Evolutionary conservation across 2,329 filamentous ascomycete genomes (phyloP), one percentile per base, ranked within the genome.

Genomic region (Paracamarosporium sp.): DNA sequence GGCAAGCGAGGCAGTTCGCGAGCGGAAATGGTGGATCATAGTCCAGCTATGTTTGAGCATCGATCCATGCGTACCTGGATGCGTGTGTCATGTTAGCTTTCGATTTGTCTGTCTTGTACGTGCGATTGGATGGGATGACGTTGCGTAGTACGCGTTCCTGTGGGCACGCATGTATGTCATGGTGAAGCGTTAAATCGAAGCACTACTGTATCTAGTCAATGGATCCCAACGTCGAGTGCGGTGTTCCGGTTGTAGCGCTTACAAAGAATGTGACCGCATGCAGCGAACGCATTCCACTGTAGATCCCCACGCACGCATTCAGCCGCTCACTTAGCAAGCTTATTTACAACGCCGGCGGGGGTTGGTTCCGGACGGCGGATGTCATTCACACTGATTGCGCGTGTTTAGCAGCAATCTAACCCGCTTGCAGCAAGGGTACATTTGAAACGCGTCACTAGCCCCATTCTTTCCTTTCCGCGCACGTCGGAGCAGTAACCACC

Each of bases 361-460:
- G 8, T 7, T 17, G 17, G 8, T 22, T 5, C 17, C 17, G 4
- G 22, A 22, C n/a, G 22, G 12, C 6, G 22, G 5, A 27, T 25
- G 40, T 43, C 22, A 41, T 28, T 17, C 33, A 22, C 17, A 17
- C 15, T 27, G 22, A 27, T 40, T 41, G 35, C 27, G 35, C 15
- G 13, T 50, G 47, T 40, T 22, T 50, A 25, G 24, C 17, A 15
- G 35, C 33, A 50, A n/a, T 50, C 35, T 30, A 50, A n/a, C 3
- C 46, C 33, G 6, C 15, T 28, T 50, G 46, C 35, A 31, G 27
- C 36, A 51, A 41, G 27, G 48, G n/a, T 30, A 7, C 41, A 31
- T 22, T 35, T 41, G 48, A 51, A 51, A 51, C 48, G 48, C 47
- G 47, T 50, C 47, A 50, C 47, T 50, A 41, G 48, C 35, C n/a